A percentile compares a stretch with the other conserved stretches of the same genome.
phyloP scores from a whole-genome alignment of 2,329 filamentous ascomycete species.

The Claviceps sp. region DNA sequence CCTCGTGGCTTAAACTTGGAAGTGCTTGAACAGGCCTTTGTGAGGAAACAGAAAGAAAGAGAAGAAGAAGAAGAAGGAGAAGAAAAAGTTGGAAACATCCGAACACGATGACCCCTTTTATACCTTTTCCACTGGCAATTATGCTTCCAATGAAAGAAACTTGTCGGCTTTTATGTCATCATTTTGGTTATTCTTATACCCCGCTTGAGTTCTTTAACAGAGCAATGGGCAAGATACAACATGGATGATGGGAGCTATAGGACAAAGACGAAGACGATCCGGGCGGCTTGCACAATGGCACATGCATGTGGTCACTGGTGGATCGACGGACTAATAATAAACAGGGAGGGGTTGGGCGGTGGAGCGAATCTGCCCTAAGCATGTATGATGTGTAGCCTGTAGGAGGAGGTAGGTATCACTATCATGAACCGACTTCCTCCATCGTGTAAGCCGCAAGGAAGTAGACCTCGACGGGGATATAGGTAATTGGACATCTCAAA shows the following conservation, averaged over 20 bases:
- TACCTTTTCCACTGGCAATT: slow-evolving; percentile 33
- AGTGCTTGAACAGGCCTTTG: background rate
- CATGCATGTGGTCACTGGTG: slow-evolving; percentile 11
- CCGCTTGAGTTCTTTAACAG: slow-evolving; percentile 23
- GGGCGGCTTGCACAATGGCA: slow-evolving; percentile 14
- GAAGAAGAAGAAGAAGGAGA: slow-evolving; percentile 15
- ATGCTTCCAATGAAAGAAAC: slow-evolving; percentile 24
- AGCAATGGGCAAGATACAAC: slow-evolving; percentile 15
- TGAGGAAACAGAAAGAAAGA: background rate
- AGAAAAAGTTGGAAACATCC: slow-evolving; percentile 15
- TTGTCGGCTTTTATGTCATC: slow-evolving; percentile 31
- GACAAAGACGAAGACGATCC: background rate
- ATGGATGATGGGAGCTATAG: background rate
- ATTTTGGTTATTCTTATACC: slow-evolving; percentile 21
- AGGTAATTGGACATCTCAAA: slow-evolving; percentile 3
- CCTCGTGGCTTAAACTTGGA: background rate
- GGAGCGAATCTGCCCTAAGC: too few species aligned
- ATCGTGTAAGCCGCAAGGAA: background rate
- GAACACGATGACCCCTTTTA: slow-evolving; percentile 47
- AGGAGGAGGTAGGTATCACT: too few species aligned
- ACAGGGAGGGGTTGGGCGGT: slow-evolving; percentile 10
- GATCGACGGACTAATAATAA: slow-evolving; percentile 17
- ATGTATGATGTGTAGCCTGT: too few species aligned
- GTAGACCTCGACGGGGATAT: background rate
- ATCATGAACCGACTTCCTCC: background rate